Evolutionary conservation across 257 asterid genomes (phyloP).

Genomic region (Euphrasia confusa): DNA sequence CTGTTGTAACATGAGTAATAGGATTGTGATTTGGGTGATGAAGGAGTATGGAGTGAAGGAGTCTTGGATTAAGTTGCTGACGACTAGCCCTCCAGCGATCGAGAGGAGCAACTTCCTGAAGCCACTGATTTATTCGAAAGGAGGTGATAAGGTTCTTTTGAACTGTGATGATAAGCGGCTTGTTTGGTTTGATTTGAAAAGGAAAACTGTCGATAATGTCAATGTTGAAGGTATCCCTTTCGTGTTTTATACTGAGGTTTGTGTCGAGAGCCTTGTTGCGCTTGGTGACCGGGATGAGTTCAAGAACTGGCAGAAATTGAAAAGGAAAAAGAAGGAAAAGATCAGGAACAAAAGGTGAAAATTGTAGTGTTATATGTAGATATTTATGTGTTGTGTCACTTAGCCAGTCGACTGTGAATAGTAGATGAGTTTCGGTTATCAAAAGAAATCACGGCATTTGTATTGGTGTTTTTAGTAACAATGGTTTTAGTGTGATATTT

Average conservation of each 20-base stretch:
- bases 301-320: conserved; percentile 3
- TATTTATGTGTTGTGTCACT: conserved; percentile 4
- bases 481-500: too few relatives aligned
- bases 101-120: conserved; percentile 18
- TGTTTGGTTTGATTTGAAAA: conserved; percentile 36
- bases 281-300: conserved; percentile 5
- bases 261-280: conserved; percentile 9
- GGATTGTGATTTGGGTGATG: conserved; percentile 52
- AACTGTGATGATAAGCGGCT: conserved; percentile 34
- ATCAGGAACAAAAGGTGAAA: conserved; percentile 36
- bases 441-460: too few relatives aligned
- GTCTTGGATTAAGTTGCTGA: conserved; percentile 50
- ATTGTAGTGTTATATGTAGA: background rate
- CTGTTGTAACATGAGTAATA: conserved; percentile 6
- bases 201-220: conserved; percentile 26
- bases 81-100: conserved; percentile 30
- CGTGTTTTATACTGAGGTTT: conserved; percentile 1
- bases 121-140: conserved; percentile 33
- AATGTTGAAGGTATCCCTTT: background rate
- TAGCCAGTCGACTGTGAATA: conserved; percentile 21
- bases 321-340: conserved; percentile 19
- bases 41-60: conserved; percentile 41
- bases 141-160: conserved; percentile 30
- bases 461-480: background rate
- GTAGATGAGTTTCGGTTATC: background rate